Conservation (phyloP, 768 basidiomycete species). For the Fistulinella prunicolor region DNA sequence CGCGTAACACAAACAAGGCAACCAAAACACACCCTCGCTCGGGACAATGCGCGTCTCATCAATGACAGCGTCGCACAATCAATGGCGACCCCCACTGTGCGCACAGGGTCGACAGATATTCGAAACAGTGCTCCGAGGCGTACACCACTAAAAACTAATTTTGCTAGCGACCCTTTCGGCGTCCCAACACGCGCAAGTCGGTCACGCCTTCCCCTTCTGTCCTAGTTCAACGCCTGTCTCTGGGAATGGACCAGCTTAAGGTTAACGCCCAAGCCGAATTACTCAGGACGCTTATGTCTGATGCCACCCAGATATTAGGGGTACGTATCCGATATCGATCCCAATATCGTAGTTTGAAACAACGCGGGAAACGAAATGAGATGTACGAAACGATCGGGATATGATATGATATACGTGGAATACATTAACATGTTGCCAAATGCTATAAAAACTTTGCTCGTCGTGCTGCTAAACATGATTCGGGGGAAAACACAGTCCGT, state of each 20-base stretch:
- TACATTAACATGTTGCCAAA: conserved; percentile 21
- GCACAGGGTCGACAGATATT: not conserved
- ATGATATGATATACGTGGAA: conserved; percentile 24
- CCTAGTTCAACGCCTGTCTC: conserved; percentile 3
- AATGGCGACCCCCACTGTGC: no score
- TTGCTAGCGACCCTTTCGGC: conserved; percentile 7
- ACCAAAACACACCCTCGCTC: not conserved
- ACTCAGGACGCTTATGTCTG: conserved; percentile 19
- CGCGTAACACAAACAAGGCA: conserved; percentile 12
- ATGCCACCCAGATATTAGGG: conserved; percentile 16
- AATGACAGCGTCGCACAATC: not conserved
- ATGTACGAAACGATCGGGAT: conserved; percentile 20
- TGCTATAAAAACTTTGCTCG: not conserved
- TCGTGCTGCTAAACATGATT: no score
- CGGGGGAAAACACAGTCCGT: not conserved
- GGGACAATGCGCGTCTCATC: conserved; percentile 12
- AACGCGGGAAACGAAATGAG: conserved; percentile 13
- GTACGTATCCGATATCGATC: conserved; percentile 19
- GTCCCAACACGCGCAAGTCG: not conserved
- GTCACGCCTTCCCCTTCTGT: conserved; percentile 11
- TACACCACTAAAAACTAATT: conserved; percentile 2
- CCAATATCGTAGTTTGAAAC: conserved; percentile 19
- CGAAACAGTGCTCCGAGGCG: conserved; percentile 1
- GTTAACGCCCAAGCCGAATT: conserved; percentile 9
- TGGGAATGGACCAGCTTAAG: conserved; percentile 11